Base-by-base conservation (phyloP, 169 alveolate genomes). In the Plasmodium relictum region DNA sequence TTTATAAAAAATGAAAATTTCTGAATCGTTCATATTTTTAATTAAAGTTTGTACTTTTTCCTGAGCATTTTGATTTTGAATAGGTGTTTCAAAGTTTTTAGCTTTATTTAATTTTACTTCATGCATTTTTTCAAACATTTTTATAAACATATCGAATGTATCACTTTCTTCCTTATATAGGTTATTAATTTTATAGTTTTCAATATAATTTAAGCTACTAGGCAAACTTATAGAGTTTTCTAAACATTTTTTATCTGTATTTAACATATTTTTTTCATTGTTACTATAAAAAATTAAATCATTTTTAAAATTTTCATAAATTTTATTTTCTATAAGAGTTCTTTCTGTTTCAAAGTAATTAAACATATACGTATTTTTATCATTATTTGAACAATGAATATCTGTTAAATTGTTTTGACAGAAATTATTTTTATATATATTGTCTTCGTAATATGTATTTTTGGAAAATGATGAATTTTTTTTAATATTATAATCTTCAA, bases 21-120 rank as follows among this genome's bases (percentile, higher is more conserved):
- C 91, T 66, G 91, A 83, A 83, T 71, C 48, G 91, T 83, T 83
- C 91, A 83, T 66, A 56, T 54, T 83, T 83, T 83, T 83, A 37
- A 83, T 68, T 61, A 83, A 8, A 68, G 65, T 83, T 56, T 68
- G 48, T 12, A 83, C 54, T 66, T 50, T 83, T 71, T 83, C 58
- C 59, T 83, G 63, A 69, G 68, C 91, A 83, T 52, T 12, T 10
- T 37, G 24, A 66, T 83, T 65, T 59, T 83, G 91, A 26, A 37
- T 63, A 83, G 91, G 91, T 18, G 91, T 83, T 83, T 83, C 91
- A 18, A 83, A 83, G 26, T 83, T 42, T 22, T 66, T 66, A 14
- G 91, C 91, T 50, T 3, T 83, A 39, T 42, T 83, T 62, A 83
- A 83, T 59, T 83, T 83, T 31, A 83, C 44, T 24, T 71, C 24